phyloP scores from a whole-genome alignment of 176 grass and related monocot genomes.

The Saccharum spontaneum region DNA sequence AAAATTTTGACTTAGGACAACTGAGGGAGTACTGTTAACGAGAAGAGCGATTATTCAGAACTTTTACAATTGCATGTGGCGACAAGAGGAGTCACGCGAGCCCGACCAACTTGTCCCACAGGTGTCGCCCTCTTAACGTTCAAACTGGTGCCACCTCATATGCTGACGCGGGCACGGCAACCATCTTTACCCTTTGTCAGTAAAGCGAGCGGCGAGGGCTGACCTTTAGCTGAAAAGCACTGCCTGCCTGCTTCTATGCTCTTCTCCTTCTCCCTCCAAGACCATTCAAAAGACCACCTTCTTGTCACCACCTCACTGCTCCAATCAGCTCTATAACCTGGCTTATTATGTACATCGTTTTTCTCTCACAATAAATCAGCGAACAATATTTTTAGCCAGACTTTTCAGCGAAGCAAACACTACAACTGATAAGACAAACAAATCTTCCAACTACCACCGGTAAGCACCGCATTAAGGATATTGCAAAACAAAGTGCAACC shows the following conservation, averaged over 20 bases:
- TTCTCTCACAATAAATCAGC: too few species aligned
- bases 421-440: neutral
- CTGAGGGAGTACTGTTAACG: too few species aligned
- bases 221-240: slow-evolving; percentile 41
- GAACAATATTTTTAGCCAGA: too few species aligned
- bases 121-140: neutral
- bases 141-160: slow-evolving; percentile 4
- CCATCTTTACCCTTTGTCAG: slow-evolving; percentile 18
- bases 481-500: neutral
- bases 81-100: neutral
- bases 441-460: neutral
- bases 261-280: slow-evolving; percentile 26
- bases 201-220: slow-evolving; percentile 11
- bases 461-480: slow-evolving; percentile 9
- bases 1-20: too few species aligned
- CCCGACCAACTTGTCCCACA: neutral
- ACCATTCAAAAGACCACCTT: slow-evolving; percentile 44
- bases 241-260: slow-evolving; percentile 25
- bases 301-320: too few species aligned
- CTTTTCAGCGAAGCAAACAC: too few species aligned
- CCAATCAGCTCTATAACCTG: too few species aligned
- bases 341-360: too few species aligned
- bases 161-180: neutral
- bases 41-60: neutral
- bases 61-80: neutral